Evolutionary conservation across 805 yeast species (phyloP).

Genomic region (Debaryomyces prosopidis): DNA sequence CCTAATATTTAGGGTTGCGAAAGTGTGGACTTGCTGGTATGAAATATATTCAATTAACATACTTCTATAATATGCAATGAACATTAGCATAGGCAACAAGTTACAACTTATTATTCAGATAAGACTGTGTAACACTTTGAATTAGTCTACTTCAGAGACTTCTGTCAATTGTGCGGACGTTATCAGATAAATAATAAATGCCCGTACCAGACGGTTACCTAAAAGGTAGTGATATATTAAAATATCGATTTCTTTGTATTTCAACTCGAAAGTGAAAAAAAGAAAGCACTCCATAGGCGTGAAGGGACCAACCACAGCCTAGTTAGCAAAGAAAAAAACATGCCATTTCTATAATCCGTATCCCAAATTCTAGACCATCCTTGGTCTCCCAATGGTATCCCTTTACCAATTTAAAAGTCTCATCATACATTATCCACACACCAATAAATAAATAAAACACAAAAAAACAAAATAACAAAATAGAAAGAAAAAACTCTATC

Average conservation of each 20-base stretch:
- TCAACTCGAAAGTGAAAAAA: background rate
- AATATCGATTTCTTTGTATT: background rate
- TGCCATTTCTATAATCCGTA: background rate
- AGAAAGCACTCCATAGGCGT: conserved; percentile 1
- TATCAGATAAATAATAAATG: background rate
- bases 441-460: background rate
- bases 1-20: too few species aligned
- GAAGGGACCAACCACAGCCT: background rate
- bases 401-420: background rate
- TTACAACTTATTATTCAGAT: too few species aligned
- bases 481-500: conserved; percentile 1
- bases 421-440: background rate
- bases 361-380: background rate
- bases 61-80: too few species aligned
- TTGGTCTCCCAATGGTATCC: background rate
- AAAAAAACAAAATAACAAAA: conserved; percentile 3
- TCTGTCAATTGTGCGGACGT: background rate
- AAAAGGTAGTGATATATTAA: background rate
- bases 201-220: background rate
- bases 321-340: conserved; percentile 1
- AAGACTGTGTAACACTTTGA: too few species aligned
- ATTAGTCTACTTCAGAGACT: too few species aligned
- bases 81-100: too few species aligned
- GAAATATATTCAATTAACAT: too few species aligned
- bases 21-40: too few species aligned